Evolutionary conservation across 345 rosid species (phyloP).

Genomic region (Adansonia digitata): DNA sequence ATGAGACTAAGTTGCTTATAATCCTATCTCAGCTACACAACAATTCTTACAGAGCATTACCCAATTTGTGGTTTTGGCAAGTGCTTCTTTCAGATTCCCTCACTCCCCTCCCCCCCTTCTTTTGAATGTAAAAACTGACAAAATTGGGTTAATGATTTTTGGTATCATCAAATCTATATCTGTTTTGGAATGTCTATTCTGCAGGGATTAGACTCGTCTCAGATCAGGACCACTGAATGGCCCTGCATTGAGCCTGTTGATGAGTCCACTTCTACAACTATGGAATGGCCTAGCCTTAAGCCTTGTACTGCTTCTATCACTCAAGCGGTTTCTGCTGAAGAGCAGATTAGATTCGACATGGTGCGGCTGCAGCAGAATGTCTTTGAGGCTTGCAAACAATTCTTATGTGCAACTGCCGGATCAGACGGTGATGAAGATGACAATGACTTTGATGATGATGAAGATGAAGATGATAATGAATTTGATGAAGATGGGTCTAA

Average conservation of each 20-base stretch:
- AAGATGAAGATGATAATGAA: slow-evolving; percentile 1
- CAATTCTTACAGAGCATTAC: neutral
- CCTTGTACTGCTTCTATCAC: neutral
- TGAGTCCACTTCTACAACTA: neutral
- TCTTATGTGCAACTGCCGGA: slow-evolving; percentile 23
- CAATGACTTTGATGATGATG: slow-evolving; percentile 15
- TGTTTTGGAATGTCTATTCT: neutral
- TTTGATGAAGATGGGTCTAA: slow-evolving; percentile 20
- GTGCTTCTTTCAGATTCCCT: neutral
- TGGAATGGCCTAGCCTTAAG: slow-evolving; percentile 17
- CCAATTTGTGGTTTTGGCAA: neutral
- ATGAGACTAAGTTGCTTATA: neutral
- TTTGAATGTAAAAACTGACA: neutral
- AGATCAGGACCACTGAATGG: slow-evolving; percentile 18
- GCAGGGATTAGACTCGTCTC: slow-evolving; percentile 18
- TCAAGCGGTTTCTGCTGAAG: slow-evolving; percentile 22
- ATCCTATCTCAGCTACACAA: neutral
- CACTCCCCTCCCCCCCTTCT: neutral
- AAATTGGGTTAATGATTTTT: neutral
- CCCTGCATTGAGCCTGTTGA: slow-evolving; percentile 6
- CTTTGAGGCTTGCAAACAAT: slow-evolving; percentile 34
- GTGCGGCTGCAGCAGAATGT: slow-evolving; percentile 36
- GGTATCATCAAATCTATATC: neutral
- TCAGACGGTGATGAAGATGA: slow-evolving; percentile 25
- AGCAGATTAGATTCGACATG: slow-evolving; percentile 25